A percentile compares a stretch with the other conserved stretches of the same genome.
Conservation (phyloP, 352 stramenopile species). For the Saprolegnia parasitica region DNA sequence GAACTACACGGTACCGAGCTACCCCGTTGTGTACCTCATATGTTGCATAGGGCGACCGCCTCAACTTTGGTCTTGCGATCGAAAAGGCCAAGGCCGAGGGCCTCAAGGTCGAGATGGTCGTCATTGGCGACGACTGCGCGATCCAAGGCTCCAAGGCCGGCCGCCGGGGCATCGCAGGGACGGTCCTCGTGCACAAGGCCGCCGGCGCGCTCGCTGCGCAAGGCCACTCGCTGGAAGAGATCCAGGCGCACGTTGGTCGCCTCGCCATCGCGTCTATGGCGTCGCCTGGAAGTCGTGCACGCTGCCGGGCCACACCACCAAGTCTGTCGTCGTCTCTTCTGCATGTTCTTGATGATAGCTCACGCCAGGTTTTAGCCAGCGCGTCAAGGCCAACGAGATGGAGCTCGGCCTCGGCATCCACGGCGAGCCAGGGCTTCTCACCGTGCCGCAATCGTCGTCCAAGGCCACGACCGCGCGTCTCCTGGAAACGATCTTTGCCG, state of each 20-base stretch:
- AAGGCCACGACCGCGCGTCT: constrained; percentile 47
- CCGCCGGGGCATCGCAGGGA: constrained; percentile 94
- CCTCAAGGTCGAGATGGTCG: constrained; percentile 90
- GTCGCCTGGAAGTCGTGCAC: constrained; percentile 94
- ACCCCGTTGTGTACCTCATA: not conserved
- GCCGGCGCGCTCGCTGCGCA: constrained; percentile 85
- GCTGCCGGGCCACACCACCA: constrained; percentile 71
- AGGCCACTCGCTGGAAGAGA: constrained; percentile 69
- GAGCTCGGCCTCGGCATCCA: constrained; percentile 97
- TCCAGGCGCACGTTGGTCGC: constrained; percentile 59
- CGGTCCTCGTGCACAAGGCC: constrained; percentile 96
- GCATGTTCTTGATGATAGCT: not conserved
- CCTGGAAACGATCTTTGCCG: constrained; percentile 46
- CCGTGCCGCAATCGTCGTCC: constrained; percentile 51
- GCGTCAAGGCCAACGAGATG: constrained; percentile 39
- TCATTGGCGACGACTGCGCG: constrained; percentile 94
- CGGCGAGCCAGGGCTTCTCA: constrained; percentile 83
- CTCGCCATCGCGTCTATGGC: constrained; percentile 88
- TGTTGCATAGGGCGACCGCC: constrained; percentile 79
- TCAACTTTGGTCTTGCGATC: constrained; percentile 98
- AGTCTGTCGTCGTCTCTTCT: not conserved
- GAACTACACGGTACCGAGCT: constrained; percentile 90
- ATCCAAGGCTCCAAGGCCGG: constrained; percentile 88
- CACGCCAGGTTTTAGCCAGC: not conserved
- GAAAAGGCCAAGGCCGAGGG: constrained; percentile 93